Evolutionary conservation across 805 yeast genomes (phyloP), one percentile per base, ranked within the genome.

Genomic region (Schwanniomyces occidentalis): DNA sequence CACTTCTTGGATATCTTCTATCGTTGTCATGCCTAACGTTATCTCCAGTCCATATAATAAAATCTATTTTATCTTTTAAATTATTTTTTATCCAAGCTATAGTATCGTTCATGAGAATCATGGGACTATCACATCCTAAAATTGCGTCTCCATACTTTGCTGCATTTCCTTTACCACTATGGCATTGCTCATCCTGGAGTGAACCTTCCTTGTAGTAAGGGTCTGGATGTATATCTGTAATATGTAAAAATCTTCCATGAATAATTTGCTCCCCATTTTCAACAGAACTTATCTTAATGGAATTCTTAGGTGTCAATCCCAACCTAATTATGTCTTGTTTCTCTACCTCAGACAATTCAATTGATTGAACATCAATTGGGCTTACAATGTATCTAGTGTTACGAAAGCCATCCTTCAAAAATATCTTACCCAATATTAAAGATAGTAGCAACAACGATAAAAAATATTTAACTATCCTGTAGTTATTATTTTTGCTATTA

Each of bases 11-110:
- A 49, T 63, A 61, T 14, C 56, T 54, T 52, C 95, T 67, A 59
- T 86, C 95, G 49, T 82, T 84, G 56, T 86, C 95, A 56, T 86
- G 95, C 37, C 95, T 71, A 29, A 85, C 76, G 49, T 86, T 87
- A 59, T 87, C 96, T 20, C 96, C 96, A 0, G 95, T 86, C 95
- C 95, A 87, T 9, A 87, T 74, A 8, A 87, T 81, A 58, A 87
- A 87, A 56, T 87, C 96, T 31, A 87, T 80, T 45, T 86, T 79
- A 56, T 85, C 93, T 41, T 69, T 75, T 40, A 87, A 56, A 40
- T 85, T 79, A 8, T 68, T 65, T 14, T 69, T 57, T 2, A 87
- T 63, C 93, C 95, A 87, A 19, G 70, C 54, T 35, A 87, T 59
- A 0, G 95, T 85, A 12, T 69, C 69, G 7, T 78, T 65, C 58